Evolutionary conservation across 2,329 filamentous ascomycete genomes (phyloP), one percentile per base, ranked within the genome.

Genomic region (Hyphodiscus sp.): DNA sequence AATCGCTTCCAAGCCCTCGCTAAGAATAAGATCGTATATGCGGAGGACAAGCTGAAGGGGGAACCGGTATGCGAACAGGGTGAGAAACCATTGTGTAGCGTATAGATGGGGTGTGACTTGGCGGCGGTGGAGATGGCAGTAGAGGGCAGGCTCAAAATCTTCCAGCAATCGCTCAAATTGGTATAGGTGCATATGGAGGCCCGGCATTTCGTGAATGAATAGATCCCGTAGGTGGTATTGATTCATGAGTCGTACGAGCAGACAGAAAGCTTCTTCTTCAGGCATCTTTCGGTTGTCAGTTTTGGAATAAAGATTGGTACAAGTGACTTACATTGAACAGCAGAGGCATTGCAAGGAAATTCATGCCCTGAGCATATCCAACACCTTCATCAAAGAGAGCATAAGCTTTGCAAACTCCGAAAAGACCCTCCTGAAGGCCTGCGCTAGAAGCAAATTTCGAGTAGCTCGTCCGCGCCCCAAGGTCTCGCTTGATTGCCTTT

Each of bases 11-110:
- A 99, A 77, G 2, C 95, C 94, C 70, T 97, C 92, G 46, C 89
- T 94, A 18, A 99, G 77, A 49, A 99, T 94, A 52, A 99, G 75
- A 68, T 99, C 94, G 71, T 97, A 99, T 49, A 99, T 95, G 30
- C 94, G 88, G 54, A 99, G 84, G 7, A 99, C 94, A 10, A 99
- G 82, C 68, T 99, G 94, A 8, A 99, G 78, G 9, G 94, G 94
- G 70, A 99, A 99, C 43, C 95, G 88, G 70, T 99, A 99, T 30
- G 92, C 91, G 67, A 99, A 99, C n/a, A 99, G 78, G 0, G 94
- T 99, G 48, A 99, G 79, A 72, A 99, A 99, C 94, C 94, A 99
- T 70, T 99, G 94, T 0, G 94, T 99, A 45, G 94, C 94, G 68
- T 99, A 99, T 9, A 99, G 78, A 67, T 96, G 90, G 0, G 94